Percentiles rank a stretch among this genome's conserved stretches.
Conservation (phyloP, 257 asterid species). For the Hygrophila difformis region DNA sequence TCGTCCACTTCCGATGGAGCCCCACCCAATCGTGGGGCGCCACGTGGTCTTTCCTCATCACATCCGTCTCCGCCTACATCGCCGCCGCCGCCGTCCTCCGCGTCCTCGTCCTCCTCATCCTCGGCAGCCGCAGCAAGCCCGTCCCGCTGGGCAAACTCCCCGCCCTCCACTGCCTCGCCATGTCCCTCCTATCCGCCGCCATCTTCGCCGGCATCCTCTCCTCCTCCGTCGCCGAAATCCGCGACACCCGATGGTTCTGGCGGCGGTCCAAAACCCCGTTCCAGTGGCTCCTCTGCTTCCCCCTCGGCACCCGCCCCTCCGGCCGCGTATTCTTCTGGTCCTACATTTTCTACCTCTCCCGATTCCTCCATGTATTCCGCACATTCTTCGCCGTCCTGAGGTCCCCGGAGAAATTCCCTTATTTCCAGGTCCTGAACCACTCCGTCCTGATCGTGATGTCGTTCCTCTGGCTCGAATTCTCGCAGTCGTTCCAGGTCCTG, state of each 20-base stretch:
- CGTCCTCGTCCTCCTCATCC: slow-evolving; percentile 35
- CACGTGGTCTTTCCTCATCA: slow-evolving; percentile 65
- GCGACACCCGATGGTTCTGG: slow-evolving; percentile 80
- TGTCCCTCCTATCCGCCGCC: slow-evolving; percentile 36
- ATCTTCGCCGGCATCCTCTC: slow-evolving; percentile 51
- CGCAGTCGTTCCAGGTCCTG: slow-evolving; percentile 65
- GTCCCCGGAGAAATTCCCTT: slow-evolving; percentile 19
- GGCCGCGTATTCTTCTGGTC: slow-evolving; percentile 91
- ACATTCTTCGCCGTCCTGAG: slow-evolving; percentile 33
- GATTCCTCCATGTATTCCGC: slow-evolving; percentile 45
- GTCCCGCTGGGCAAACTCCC: slow-evolving; percentile 57
- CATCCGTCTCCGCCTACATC: slow-evolving; percentile 47
- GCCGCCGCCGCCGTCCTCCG: slow-evolving; percentile 40
- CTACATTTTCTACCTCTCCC: slow-evolving; percentile 55
- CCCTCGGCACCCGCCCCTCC: slow-evolving; percentile 75
- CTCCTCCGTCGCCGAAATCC: slow-evolving; percentile 68
- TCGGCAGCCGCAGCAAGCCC: slow-evolving; percentile 41
- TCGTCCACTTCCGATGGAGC: slow-evolving; percentile 73
- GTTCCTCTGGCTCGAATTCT: slow-evolving; percentile 72
- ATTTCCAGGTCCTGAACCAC: slow-evolving; percentile 41
- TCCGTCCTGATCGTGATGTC: slow-evolving; percentile 41
- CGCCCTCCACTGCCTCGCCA: slow-evolving; percentile 51
- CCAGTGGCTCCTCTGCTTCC: slow-evolving; percentile 82
- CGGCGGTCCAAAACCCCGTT: slow-evolving; percentile 53
- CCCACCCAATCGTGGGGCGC: slow-evolving; percentile 45